Evolutionary conservation across 495 filamentous ascomycete genomes (phyloP).

Genomic region (Penicillium crystallinum): DNA sequence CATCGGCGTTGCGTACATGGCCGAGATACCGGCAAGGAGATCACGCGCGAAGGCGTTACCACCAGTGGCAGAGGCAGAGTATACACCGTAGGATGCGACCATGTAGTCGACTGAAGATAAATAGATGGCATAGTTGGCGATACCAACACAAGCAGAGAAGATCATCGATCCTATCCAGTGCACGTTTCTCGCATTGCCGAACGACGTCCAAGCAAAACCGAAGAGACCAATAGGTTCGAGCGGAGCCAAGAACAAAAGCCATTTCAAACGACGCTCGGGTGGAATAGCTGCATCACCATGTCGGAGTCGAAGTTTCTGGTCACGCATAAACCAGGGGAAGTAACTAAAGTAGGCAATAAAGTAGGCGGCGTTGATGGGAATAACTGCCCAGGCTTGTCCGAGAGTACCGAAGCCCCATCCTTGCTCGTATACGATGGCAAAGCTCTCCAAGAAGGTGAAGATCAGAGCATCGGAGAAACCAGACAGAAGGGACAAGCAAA

Average conservation of each 20-base stretch:
- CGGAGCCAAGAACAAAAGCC: constrained; percentile 54
- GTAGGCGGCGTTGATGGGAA: constrained; percentile 58
- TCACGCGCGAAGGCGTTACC: constrained; percentile 53
- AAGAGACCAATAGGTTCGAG: constrained; percentile 61
- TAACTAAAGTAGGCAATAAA: constrained; percentile 59
- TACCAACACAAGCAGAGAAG: constrained; percentile 53
- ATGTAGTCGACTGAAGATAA: constrained; percentile 78
- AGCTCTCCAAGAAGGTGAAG: constrained; percentile 69
- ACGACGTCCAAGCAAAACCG: constrained; percentile 60
- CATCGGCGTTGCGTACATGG: constrained; percentile 41
- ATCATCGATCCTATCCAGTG: constrained; percentile 62
- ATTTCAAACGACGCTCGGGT: constrained; percentile 30
- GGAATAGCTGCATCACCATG: constrained; percentile 24
- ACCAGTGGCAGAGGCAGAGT: constrained; percentile 69
- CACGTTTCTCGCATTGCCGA: constrained; percentile 43
- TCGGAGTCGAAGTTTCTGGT: constrained; percentile 35
- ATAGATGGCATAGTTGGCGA: constrained; percentile 64
- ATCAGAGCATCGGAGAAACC: constrained; percentile 75
- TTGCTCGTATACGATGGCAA: constrained; percentile 56
- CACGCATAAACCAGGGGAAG: constrained; percentile 55
- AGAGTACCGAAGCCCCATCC: constrained; percentile 55
- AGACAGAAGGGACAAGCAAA: constrained; percentile 62
- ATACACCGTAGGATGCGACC: constrained; percentile 69
- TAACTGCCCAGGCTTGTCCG: constrained; percentile 51
- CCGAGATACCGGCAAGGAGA: constrained; percentile 41